Percentiles rank a stretch among this genome's conserved stretches.
These are phyloP conservation scores for Xylariaceae sp. DNA, from an alignment of 2,329 filamentous ascomycete species.

Conservation along the genomic window DNA sequence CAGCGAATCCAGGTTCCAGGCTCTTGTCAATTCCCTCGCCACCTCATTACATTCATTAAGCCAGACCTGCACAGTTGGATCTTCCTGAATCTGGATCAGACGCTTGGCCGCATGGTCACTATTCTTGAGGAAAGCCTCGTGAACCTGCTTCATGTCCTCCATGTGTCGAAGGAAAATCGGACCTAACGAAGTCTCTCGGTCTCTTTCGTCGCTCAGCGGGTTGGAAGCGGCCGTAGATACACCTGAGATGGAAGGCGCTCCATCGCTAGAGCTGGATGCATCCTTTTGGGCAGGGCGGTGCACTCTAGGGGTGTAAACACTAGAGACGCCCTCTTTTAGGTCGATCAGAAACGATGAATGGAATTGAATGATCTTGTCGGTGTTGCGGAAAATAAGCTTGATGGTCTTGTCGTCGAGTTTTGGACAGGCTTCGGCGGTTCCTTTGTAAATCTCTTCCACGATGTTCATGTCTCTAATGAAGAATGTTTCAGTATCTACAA, in stretches of 20 bases:
- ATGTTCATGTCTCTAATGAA: constrained; percentile 97
- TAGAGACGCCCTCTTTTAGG: constrained; percentile 73
- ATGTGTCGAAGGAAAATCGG: constrained; percentile 53
- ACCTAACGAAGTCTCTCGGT: constrained; percentile 49
- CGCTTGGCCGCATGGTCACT: constrained; percentile 58
- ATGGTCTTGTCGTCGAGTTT: constrained; percentile 78
- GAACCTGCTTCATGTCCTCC: constrained; percentile 54
- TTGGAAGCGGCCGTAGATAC: constrained; percentile 34
- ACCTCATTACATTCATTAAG: constrained; percentile 88
- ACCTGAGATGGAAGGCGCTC: constrained; percentile 26
- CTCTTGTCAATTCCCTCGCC: constrained; percentile 83
- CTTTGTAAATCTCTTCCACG: constrained; percentile 95
- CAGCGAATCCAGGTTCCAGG: constrained; percentile 94
- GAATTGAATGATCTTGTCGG: constrained; percentile 82
- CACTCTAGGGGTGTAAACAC: constrained; percentile 65
- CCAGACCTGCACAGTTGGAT: constrained; percentile 71
- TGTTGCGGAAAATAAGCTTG: constrained; percentile 88
- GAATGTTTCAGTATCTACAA: constrained; percentile 85
- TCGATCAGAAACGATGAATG: constrained; percentile 73
- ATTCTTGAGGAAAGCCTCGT: constrained; percentile 59
- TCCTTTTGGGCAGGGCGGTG: constrained; percentile 40
- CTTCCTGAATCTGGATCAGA: constrained; percentile 58
- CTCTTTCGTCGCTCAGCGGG: constrained; percentile 47
- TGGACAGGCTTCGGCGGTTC: constrained; percentile 76
- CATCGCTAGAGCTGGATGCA: constrained; percentile 38